Conservation (phyloP, 441 rosid genomes). For the Rhodomyrtus psidioides region DNA sequence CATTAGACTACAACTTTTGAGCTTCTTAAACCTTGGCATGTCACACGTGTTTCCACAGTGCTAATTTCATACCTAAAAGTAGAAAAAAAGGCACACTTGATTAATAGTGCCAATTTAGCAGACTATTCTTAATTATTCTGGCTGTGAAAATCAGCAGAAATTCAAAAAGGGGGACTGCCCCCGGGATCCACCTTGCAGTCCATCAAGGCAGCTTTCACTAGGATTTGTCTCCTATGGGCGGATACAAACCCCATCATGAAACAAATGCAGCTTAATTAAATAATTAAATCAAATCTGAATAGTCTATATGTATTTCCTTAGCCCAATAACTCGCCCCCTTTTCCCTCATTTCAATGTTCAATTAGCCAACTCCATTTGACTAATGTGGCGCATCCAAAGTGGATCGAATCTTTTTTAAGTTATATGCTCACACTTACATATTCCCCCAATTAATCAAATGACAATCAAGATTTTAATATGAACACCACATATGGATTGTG, state of each 20-base stretch:
- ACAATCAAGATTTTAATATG: not conserved
- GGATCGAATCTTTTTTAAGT: slow-evolving; percentile 10
- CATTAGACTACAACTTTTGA: not conserved
- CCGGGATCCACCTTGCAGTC: not conserved
- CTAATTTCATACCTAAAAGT: not conserved
- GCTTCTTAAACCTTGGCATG: not conserved
- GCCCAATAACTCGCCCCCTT: not conserved
- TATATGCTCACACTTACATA: slow-evolving; percentile 24
- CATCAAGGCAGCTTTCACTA: slow-evolving; percentile 4
- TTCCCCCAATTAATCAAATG: slow-evolving; percentile 7
- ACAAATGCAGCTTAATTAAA: not conserved
- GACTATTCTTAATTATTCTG: not conserved
- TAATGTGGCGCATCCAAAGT: slow-evolving; percentile 11
- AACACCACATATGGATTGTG: slow-evolving; percentile 4
- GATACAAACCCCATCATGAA: not conserved
- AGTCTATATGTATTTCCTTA: slow-evolving; percentile 2
- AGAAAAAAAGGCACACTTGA: not conserved
- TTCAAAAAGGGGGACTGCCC: not conserved
- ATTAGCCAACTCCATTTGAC: slow-evolving; percentile 41
- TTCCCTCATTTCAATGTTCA: slow-evolving; percentile 4
- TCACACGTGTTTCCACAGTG: not conserved
- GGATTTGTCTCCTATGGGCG: slow-evolving; percentile 4
- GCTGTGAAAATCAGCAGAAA: not conserved
- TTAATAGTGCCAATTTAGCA: not conserved
- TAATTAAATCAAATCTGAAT: slow-evolving; percentile 18